phyloP scores from a whole-genome alignment of 1,139 yeast species.

The Geotrichum restrictum region DNA sequence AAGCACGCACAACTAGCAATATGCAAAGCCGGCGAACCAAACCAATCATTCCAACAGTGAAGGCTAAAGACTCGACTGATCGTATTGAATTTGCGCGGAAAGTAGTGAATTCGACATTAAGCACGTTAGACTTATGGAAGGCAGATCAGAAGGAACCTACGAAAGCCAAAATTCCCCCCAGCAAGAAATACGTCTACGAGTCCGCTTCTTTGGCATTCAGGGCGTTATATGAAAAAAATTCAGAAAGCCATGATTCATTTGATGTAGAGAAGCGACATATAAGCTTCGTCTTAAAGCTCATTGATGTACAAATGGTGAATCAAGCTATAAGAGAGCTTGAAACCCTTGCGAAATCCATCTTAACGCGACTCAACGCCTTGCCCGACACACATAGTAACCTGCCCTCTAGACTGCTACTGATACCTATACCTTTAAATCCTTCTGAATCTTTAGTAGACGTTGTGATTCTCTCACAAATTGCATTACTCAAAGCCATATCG shows the following conservation, averaged over 20 bases:
- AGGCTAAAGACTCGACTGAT: slow-evolving; percentile 3
- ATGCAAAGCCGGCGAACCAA: slow-evolving; percentile 1
- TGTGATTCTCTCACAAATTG: slow-evolving; percentile 23
- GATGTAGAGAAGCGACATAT: slow-evolving; percentile 26
- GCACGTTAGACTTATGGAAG: slow-evolving; percentile 20
- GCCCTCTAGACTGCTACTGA: not conserved
- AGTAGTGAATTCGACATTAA: slow-evolving; percentile 19
- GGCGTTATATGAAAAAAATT: slow-evolving; percentile 19
- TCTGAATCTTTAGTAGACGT: slow-evolving; percentile 19
- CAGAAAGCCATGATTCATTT: not conserved
- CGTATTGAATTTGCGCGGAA: slow-evolving; percentile 22
- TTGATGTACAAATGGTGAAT: slow-evolving; percentile 25
- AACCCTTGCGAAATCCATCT: not conserved
- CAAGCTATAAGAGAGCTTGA: slow-evolving; percentile 23
- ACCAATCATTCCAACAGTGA: not conserved
- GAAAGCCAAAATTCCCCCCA: slow-evolving; percentile 6
- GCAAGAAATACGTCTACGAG: slow-evolving; percentile 22
- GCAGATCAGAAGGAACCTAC: not conserved
- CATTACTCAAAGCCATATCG: slow-evolving; percentile 23
- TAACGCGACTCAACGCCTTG: not conserved
- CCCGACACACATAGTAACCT: not conserved
- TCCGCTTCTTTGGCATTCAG: slow-evolving; percentile 22
- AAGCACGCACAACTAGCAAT: slow-evolving; percentile 3
- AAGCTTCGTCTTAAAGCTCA: slow-evolving; percentile 25
- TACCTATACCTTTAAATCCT: not conserved